phyloP scores from a whole-genome alignment of 805 yeast species.

The Candida hungchunana region DNA sequence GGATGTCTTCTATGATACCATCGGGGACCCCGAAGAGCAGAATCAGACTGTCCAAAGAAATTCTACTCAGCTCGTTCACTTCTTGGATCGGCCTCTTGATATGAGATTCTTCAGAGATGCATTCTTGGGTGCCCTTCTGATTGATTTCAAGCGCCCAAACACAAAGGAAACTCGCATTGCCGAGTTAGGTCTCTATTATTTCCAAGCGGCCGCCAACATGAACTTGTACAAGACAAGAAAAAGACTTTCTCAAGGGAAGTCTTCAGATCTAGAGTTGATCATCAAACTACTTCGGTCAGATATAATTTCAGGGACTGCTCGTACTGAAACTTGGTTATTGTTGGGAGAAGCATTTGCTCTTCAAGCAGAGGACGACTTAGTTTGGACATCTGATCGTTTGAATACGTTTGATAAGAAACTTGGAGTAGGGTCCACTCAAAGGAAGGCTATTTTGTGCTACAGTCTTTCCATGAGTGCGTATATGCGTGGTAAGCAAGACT shows the following conservation, averaged over 20 bases:
- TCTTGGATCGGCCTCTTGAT: slow-evolving; percentile 43
- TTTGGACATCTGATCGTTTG: slow-evolving; percentile 88
- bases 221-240: slow-evolving; percentile 66
- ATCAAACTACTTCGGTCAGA: slow-evolving; percentile 63
- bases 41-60: slow-evolving; percentile 44
- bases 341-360: slow-evolving; percentile 76
- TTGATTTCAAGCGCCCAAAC: slow-evolving; percentile 29
- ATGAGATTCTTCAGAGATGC: slow-evolving; percentile 43
- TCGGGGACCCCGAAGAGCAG: slow-evolving; percentile 57
- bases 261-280: slow-evolving; percentile 76
- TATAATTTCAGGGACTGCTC: slow-evolving; percentile 54
- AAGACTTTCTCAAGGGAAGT: slow-evolving; percentile 73
- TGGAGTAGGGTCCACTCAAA: slow-evolving; percentile 59
- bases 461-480: slow-evolving; percentile 60
- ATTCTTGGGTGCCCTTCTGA: slow-evolving; percentile 44
- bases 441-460: slow-evolving; percentile 68
- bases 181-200: slow-evolving; percentile 57
- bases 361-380: slow-evolving; percentile 81
- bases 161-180: slow-evolving; percentile 35
- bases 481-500: slow-evolving; percentile 19
- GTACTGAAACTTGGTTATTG: slow-evolving; percentile 84
- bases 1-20: slow-evolving; percentile 64
- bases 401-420: slow-evolving; percentile 57
- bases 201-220: slow-evolving; percentile 64
- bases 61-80: slow-evolving; percentile 39